Evolutionary conservation across 176 grass and related monocot species (phyloP).

Genomic region (Aegilops tauschii): DNA sequence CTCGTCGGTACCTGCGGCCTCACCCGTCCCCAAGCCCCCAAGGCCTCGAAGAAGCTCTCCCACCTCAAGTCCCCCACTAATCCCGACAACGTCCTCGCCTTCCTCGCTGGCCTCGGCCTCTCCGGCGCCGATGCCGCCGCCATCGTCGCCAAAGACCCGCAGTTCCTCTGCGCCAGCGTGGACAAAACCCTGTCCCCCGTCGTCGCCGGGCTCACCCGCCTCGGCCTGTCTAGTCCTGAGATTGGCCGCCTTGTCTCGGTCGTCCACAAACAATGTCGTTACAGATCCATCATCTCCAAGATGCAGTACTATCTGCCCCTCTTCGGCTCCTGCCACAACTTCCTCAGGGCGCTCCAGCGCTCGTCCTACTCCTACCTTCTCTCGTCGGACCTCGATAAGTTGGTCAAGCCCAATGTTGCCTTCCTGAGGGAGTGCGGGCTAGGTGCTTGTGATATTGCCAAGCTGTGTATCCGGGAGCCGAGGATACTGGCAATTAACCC

Average conservation of each 20-base stretch:
- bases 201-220: background rate
- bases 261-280: accelerated
- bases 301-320: background rate
- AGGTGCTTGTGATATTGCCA: background rate
- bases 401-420: background rate
- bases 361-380: background rate
- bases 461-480: background rate
- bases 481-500: background rate
- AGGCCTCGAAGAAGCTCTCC: too few species aligned
- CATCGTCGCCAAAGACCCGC: background rate
- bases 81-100: background rate
- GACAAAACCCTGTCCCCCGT: background rate
- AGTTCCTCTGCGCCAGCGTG: background rate
- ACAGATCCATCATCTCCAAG: background rate
- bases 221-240: background rate
- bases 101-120: background rate
- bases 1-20: too few species aligned
- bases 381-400: background rate
- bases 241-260: background rate
- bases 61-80: too few species aligned
- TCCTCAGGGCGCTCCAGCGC: background rate
- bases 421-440: background rate
- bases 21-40: too few species aligned
- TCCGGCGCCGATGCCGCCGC: background rate
- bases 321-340: background rate